A percentile compares a stretch with the other conserved stretches of the same genome.
Evolutionary conservation across 1,139 yeast species (phyloP).

Genomic region (Blastobotrys serpentis): DNA sequence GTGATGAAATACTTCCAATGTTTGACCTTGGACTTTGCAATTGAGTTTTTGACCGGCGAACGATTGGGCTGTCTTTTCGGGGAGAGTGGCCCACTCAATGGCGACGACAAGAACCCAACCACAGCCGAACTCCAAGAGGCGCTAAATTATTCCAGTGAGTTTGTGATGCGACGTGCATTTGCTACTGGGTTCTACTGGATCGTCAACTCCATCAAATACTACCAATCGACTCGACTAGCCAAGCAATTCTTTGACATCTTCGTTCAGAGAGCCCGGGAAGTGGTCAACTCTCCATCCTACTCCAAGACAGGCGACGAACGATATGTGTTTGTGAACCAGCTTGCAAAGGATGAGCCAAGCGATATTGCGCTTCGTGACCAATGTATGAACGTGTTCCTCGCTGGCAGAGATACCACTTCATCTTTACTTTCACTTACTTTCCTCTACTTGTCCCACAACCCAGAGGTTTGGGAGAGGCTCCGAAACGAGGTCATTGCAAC

Average conservation of each 20-base stretch:
- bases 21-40: constrained; percentile 3
- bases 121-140: constrained; percentile 5
- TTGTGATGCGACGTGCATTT: constrained; percentile 4
- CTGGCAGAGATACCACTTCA: constrained; percentile 58
- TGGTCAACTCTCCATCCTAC: neutral
- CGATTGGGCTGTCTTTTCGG: constrained; percentile 2
- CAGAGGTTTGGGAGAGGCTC: constrained; percentile 40
- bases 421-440: constrained; percentile 48
- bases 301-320: neutral
- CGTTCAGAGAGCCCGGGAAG: neutral
- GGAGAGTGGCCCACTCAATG: neutral
- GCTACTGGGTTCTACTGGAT: constrained; percentile 9
- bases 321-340: constrained; percentile 27
- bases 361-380: constrained; percentile 50
- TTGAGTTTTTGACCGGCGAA: constrained; percentile 8
- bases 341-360: constrained; percentile 49
- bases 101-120: neutral
- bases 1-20: constrained; percentile 8
- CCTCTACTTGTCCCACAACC: constrained; percentile 48
- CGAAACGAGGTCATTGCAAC: constrained; percentile 38
- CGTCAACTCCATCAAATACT: neutral
- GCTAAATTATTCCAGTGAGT: neutral
- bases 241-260: constrained; percentile 1
- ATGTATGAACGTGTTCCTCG: constrained; percentile 49
- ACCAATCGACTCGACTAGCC: neutral